A percentile compares a stretch with the other conserved stretches of the same genome.
Conservation (phyloP, 768 basidiomycete genomes). For the Erythrobasidium yunnanense region DNA sequence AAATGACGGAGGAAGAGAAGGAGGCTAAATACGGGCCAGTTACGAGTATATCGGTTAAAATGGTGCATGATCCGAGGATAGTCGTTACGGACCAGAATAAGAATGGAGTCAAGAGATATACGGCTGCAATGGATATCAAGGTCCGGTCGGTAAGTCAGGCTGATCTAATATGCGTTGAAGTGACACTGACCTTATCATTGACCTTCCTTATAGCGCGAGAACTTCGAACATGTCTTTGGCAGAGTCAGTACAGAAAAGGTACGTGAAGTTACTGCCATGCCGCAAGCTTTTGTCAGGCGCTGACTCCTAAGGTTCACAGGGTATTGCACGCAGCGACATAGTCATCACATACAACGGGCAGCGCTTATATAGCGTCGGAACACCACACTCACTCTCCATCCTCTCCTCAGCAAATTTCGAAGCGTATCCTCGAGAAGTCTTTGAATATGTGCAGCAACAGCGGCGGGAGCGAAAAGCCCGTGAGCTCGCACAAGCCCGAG, state of each 20-base stretch:
- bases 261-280: neutral
- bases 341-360: neutral
- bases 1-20: neutral
- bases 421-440: neutral
- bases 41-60: neutral
- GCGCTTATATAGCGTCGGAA: neutral
- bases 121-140: neutral
- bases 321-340: neutral
- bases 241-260: neutral
- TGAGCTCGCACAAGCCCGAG: neutral
- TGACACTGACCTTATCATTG: neutral
- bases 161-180: neutral
- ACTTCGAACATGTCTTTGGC: neutral
- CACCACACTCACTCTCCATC: neutral
- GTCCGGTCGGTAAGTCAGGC: neutral
- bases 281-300: neutral
- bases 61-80: slow-evolving; percentile 1
- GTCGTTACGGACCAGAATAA: neutral
- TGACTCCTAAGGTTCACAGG: neutral
- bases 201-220: neutral
- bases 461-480: neutral
- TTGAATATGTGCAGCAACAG: neutral
- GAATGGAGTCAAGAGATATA: neutral
- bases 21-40: neutral
- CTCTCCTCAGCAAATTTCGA: neutral